A percentile compares a stretch with the other conserved stretches of the same genome.
Evolutionary conservation across 805 yeast species (phyloP).

Genomic region (Saccharomyces jurei): DNA sequence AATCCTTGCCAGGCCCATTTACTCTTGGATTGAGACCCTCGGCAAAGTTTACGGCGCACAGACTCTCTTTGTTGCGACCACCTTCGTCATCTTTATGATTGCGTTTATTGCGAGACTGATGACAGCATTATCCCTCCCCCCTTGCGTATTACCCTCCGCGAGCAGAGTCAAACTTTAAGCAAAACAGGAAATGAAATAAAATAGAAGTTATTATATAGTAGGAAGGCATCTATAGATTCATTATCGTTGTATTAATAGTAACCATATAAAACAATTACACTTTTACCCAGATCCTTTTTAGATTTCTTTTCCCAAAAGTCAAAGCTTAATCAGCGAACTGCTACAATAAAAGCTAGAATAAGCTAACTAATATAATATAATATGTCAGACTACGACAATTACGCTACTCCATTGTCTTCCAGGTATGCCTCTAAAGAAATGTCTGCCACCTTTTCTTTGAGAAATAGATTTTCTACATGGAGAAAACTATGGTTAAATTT

Average conservation of each 20-base stretch:
- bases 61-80: conserved; percentile 14
- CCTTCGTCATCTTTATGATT: conserved; percentile 3
- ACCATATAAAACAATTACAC: background rate
- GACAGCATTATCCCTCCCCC: background rate
- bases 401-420: conserved; percentile 88
- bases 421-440: conserved; percentile 97
- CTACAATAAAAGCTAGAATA: background rate
- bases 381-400: conserved; percentile 51
- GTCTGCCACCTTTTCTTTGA: conserved; percentile 84
- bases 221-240: background rate
- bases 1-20: conserved; percentile 18
- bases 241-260: background rate
- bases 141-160: background rate
- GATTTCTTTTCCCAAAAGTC: background rate
- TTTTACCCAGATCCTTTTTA: background rate
- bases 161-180: background rate
- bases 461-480: conserved; percentile 97
- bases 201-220: background rate
- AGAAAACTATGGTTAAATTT: conserved; percentile 92
- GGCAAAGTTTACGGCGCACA: conserved; percentile 64
- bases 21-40: conserved; percentile 45
- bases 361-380: background rate
- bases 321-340: background rate
- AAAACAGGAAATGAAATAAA: background rate
- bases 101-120: background rate